A percentile compares a stretch with the other conserved stretches of the same genome.
phyloP scores from a whole-genome alignment of 306 rosid species.

The Inga leiocalycina region DNA sequence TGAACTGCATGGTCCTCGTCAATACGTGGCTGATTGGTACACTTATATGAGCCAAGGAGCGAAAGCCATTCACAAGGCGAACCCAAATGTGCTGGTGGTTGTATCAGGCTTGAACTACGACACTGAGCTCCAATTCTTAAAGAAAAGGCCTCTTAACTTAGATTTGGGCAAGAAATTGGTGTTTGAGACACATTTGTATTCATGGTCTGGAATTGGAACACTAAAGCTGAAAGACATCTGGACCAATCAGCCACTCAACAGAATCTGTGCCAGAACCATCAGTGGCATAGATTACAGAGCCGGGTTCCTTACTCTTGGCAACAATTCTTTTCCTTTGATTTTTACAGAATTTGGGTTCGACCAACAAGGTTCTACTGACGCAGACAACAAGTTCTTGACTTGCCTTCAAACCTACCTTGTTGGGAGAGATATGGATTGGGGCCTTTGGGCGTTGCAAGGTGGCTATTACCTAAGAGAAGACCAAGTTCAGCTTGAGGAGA shows the following conservation, averaged over 20 bases:
- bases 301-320: conserved; percentile 44
- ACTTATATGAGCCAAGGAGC: conserved; percentile 45
- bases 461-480: conserved; percentile 47
- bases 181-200: conserved; percentile 57
- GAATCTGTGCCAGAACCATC: conserved; percentile 41
- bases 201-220: conserved; percentile 57
- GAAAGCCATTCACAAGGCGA: conserved; percentile 38
- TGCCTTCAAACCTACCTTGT: conserved; percentile 61
- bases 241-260: conserved; percentile 50
- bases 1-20: conserved; percentile 58
- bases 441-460: conserved; percentile 61
- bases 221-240: conserved; percentile 45
- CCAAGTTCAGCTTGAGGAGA: conserved; percentile 35
- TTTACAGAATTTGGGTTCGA: conserved; percentile 59
- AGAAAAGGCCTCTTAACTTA: conserved; percentile 31
- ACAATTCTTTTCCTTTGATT: conserved; percentile 46
- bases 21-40: conserved; percentile 47
- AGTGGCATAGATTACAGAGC: conserved; percentile 39
- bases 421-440: conserved; percentile 64
- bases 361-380: conserved; percentile 20
- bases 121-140: conserved; percentile 52
- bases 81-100: conserved; percentile 48
- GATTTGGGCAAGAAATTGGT: conserved; percentile 46
- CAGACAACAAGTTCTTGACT: conserved; percentile 52
- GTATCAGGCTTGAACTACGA: conserved; percentile 59